A percentile compares a stretch with the other conserved stretches of the same genome.
Conservation (phyloP, 139 green algal genomes). For the Chlorella sp. region DNA sequence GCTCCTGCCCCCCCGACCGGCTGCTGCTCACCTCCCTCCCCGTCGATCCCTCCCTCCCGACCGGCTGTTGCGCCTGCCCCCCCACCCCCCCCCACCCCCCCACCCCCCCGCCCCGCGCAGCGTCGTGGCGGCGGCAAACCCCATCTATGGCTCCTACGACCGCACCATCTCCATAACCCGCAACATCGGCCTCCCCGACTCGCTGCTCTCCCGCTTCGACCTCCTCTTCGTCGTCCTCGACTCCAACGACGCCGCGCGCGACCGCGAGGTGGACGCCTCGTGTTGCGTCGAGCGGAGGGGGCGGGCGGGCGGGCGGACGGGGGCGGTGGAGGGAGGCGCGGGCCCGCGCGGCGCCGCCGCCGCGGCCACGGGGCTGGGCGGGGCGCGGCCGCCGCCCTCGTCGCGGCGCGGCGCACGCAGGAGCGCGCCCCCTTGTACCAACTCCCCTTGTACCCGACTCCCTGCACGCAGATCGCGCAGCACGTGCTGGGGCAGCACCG, state of each 20-base stretch:
- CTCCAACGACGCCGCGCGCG: slow-evolving; percentile 75
- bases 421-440: too few relatives aligned
- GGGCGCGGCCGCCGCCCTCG: too few relatives aligned
- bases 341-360: too few relatives aligned
- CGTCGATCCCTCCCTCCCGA: background rate
- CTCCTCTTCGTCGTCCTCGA: slow-evolving; percentile 98
- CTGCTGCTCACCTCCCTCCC: background rate
- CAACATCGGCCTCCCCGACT: slow-evolving; percentile 98
- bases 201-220: slow-evolving; percentile 97
- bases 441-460: too few relatives aligned
- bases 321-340: too few relatives aligned
- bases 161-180: slow-evolving; percentile 76
- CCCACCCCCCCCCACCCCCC: slow-evolving; percentile 59
- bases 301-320: too few relatives aligned
- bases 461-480: slow-evolving; percentile 55
- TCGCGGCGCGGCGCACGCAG: too few relatives aligned
- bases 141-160: slow-evolving; percentile 63
- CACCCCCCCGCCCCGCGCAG: slow-evolving; percentile 56
- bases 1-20: too few relatives aligned
- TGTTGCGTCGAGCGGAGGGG: background rate
- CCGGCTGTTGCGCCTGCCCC: slow-evolving; percentile 51
- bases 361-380: too few relatives aligned
- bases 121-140: slow-evolving; percentile 76
- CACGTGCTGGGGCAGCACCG: slow-evolving; percentile 93
- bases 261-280: slow-evolving; percentile 59